Conservation (phyloP, 306 rosid species). For the Lagenaria siceraria region DNA sequence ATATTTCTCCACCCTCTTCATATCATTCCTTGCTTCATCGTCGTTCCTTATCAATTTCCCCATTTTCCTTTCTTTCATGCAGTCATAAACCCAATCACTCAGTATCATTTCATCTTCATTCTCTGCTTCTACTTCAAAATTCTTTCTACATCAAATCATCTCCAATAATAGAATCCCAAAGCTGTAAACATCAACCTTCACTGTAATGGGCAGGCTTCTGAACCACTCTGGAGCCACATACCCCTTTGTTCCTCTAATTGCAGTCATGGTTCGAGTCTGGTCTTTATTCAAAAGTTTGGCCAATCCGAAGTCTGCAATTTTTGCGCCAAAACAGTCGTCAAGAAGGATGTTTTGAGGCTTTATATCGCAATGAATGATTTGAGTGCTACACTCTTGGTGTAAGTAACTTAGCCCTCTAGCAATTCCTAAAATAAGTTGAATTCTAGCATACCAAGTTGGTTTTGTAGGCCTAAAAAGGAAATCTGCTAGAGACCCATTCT, state of each 20-base stretch:
- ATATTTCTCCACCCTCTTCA: slow-evolving; percentile 11
- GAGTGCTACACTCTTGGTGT: slow-evolving; percentile 29
- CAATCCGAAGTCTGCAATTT: slow-evolving; percentile 29
- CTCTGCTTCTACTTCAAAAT: neutral
- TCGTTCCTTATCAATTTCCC: neutral
- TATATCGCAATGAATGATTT: slow-evolving; percentile 35
- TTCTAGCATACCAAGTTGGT: slow-evolving; percentile 12
- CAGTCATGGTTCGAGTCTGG: slow-evolving; percentile 18
- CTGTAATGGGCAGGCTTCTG: slow-evolving; percentile 18
- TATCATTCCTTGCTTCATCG: neutral
- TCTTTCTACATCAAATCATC: slow-evolving; percentile 19
- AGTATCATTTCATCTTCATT: slow-evolving; percentile 16
- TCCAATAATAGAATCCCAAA: slow-evolving; percentile 23
- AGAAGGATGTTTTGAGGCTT: slow-evolving; percentile 45
- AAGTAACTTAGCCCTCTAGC: slow-evolving; percentile 21
- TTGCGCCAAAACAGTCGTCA: slow-evolving; percentile 5
- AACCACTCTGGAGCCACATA: slow-evolving; percentile 42
- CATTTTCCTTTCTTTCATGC: slow-evolving; percentile 3
- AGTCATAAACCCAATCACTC: slow-evolving; percentile 25
- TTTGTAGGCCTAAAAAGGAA: slow-evolving; percentile 8
- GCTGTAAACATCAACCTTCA: slow-evolving; percentile 34
- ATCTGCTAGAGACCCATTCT: slow-evolving; percentile 14
- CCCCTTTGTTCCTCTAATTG: slow-evolving; percentile 29
- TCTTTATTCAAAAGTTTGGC: slow-evolving; percentile 27
- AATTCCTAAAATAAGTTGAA: slow-evolving; percentile 11